These are phyloP conservation scores for Skeletonema tropicum DNA, from an alignment of 108 stramenopile species.

Conservation along the genomic window DNA sequence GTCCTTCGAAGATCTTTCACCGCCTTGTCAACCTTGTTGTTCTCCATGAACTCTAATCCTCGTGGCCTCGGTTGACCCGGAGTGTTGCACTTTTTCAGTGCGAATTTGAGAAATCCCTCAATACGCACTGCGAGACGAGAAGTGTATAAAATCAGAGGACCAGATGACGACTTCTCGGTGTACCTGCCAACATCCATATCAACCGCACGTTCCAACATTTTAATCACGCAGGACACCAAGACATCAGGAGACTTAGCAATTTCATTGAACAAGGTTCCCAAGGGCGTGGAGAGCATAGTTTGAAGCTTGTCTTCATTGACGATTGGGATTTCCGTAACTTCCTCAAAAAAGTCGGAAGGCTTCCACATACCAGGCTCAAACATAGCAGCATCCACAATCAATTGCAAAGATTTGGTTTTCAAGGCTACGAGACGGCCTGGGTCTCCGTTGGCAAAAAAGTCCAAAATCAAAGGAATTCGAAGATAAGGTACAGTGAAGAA, in stretches of 20 bases:
- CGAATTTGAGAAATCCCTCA: conserved; percentile 92
- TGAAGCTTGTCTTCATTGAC: conserved; percentile 78
- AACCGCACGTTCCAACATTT: conserved; percentile 91
- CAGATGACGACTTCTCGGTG: conserved; percentile 77
- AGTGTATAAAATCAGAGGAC: conserved; percentile 94
- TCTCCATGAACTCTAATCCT: conserved; percentile 85
- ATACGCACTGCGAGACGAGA: conserved; percentile 95
- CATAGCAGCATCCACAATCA: conserved; percentile 93
- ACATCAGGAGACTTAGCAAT: conserved; percentile 93
- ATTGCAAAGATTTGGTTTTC: conserved; percentile 87
- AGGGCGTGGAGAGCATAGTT: conserved; percentile 84
- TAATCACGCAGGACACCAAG: conserved; percentile 79
- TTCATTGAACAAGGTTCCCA: conserved; percentile 94
- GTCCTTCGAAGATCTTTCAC: conserved; percentile 80
- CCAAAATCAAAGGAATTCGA: conserved; percentile 94
- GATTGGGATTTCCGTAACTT: conserved; percentile 80
- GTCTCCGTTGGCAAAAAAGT: conserved; percentile 96
- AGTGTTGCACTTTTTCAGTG: conserved; percentile 75
- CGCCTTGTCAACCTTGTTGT: conserved; percentile 73
- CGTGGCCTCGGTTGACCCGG: conserved; percentile 81
- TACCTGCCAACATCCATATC: conserved; percentile 95
- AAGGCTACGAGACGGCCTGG: conserved; percentile 88
- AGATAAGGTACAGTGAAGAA: conserved; percentile 97
- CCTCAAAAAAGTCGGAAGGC: conserved; percentile 76
- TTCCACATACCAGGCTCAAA: conserved; percentile 96